Percentiles rank a stretch among this genome's conserved stretches.
These are phyloP conservation scores for Yarrowia sp. DNA, from an alignment of 805 yeast species.

Conservation along the genomic window DNA sequence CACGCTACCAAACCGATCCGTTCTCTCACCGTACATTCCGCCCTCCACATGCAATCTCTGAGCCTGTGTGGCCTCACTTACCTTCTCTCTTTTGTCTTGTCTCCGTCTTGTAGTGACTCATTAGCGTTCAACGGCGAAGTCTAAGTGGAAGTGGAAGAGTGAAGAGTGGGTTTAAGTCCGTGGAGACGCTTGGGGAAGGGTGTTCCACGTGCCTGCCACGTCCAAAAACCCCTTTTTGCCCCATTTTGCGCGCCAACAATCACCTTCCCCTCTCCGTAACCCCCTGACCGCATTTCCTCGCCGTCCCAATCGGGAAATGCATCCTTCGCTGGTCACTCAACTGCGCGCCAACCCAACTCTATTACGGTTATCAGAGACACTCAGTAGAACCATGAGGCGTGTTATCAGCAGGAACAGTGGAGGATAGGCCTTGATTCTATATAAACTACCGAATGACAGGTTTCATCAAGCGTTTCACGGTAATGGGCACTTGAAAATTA, in stretches of 20 bases:
- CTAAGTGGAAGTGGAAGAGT: neutral
- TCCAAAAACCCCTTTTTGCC: neutral
- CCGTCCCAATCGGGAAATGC: conserved; percentile 14
- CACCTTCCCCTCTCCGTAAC: neutral
- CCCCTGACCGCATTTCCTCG: neutral
- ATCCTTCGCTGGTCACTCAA: neutral
- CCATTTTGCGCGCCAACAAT: neutral
- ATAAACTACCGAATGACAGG: neutral
- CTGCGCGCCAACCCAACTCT: neutral
- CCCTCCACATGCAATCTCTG: neutral
- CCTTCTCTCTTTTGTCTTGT: neutral
- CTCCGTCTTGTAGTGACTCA: conserved; percentile 5
- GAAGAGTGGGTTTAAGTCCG: neutral
- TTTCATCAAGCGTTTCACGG: neutral
- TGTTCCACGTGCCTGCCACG: neutral
- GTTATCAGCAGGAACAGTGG: neutral
- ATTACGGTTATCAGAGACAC: conserved; percentile 3
- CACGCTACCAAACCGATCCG: too few relatives aligned
- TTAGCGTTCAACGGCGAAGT: conserved; percentile 12
- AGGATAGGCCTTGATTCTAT: neutral
- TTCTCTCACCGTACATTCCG: neutral
- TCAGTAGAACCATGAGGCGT: neutral
- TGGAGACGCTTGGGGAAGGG: neutral
- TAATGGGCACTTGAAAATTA: too few relatives aligned
- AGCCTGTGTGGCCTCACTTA: neutral